Evolutionary conservation across 768 basidiomycete genomes (phyloP).

Genomic region (Tylopilus sp.): DNA sequence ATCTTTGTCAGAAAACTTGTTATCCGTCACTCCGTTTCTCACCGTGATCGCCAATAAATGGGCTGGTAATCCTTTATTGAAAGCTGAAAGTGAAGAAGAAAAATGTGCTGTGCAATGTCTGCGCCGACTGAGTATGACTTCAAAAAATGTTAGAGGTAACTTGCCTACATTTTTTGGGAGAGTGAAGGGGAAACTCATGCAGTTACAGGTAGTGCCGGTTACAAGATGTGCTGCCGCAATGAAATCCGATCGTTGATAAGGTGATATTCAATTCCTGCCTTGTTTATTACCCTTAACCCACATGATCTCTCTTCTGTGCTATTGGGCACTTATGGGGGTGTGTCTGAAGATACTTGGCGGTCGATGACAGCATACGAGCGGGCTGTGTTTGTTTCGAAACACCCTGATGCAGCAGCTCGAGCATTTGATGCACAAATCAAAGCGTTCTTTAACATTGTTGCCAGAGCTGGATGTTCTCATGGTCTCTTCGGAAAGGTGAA

Average conservation of each 20-base stretch:
- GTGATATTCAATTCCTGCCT: background rate
- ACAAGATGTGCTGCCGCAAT: background rate
- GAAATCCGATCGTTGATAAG: background rate
- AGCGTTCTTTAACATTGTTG: background rate
- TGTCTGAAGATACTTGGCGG: background rate
- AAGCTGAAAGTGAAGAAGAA: no score
- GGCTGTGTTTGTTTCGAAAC: background rate
- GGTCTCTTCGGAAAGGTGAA: background rate
- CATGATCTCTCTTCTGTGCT: background rate
- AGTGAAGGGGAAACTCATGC: no score
- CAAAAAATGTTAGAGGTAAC: no score
- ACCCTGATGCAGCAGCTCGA: background rate
- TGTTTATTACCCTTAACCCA: background rate
- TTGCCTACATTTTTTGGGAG: no score
- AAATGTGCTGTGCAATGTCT: no score
- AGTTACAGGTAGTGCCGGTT: background rate
- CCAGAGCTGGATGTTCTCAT: background rate
- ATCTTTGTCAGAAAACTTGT: background rate
- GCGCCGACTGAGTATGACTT: no score
- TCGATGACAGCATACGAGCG: background rate
- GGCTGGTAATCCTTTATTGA: no score
- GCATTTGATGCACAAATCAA: background rate
- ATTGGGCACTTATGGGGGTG: background rate
- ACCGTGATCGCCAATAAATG: background rate
- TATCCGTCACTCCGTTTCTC: background rate